Percentiles rank a stretch among this genome's conserved stretches.
These are phyloP conservation scores for Heterobasidion parviporum DNA, from an alignment of 1,284 basidiomycete species.

Conservation along the genomic window DNA sequence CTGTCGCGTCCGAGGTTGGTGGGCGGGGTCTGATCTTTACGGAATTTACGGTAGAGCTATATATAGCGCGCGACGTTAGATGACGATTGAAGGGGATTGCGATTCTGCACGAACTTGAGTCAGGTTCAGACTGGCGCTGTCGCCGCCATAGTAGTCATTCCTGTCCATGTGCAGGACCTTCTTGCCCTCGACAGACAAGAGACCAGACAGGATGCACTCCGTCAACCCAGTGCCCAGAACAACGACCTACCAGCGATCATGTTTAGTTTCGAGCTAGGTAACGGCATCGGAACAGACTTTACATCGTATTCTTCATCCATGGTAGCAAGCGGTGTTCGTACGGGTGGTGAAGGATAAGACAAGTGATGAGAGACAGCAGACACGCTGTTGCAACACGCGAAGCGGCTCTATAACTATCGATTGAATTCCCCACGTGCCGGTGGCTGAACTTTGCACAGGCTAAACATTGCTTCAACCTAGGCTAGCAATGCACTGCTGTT, in stretches of 20 bases:
- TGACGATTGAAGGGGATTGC: conserved; percentile 3
- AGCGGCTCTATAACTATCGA: conserved; percentile 4
- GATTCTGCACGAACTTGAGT: conserved; percentile 62
- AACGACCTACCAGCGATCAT: conserved; percentile 56
- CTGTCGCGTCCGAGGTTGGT: conserved; percentile 85
- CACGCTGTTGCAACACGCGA: background rate
- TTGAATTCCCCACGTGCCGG: conserved; percentile 8
- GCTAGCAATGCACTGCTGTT: too few relatives aligned
- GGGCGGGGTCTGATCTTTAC: conserved; percentile 63
- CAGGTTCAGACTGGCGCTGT: conserved; percentile 94
- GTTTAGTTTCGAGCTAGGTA: conserved; percentile 4
- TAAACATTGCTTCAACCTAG: background rate
- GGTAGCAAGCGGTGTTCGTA: conserved; percentile 15
- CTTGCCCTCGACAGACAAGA: conserved; percentile 97
- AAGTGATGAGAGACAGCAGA: conserved; percentile 8
- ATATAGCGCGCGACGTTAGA: conserved; percentile 2
- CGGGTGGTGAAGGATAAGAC: conserved; percentile 3
- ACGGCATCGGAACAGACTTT: conserved; percentile 14
- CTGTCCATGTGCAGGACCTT: conserved; percentile 99
- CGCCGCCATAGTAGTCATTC: conserved; percentile 98
- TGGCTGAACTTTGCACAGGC: background rate
- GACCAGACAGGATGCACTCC: conserved; percentile 95
- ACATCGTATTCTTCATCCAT: conserved; percentile 93
- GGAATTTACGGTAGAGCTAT: conserved; percentile 96
- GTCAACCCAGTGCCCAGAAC: conserved; percentile 95